phyloP scores from a whole-genome alignment of 106 monocot genomes.

The Platanthera zijinensis region DNA sequence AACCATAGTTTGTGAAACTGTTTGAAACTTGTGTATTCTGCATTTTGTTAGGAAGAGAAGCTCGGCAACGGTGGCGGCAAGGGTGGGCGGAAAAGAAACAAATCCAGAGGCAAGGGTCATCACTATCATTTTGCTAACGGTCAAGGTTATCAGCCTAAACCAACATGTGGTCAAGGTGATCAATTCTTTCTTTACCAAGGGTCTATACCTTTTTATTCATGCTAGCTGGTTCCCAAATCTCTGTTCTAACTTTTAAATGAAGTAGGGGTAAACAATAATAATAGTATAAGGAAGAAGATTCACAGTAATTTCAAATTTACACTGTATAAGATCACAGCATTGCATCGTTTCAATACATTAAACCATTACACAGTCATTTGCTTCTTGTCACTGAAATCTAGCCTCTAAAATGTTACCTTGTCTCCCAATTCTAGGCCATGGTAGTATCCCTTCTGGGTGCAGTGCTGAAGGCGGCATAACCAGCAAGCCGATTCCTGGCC shows the following conservation, averaged over 20 bases:
- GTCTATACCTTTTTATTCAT: background rate
- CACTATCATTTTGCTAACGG: constrained; percentile 20
- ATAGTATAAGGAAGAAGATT: too few relatives aligned
- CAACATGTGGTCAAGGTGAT: background rate
- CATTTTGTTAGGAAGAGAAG: constrained; percentile 23
- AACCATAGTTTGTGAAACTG: background rate
- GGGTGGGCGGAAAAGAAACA: constrained; percentile 19
- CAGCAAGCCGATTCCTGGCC: constrained; percentile 31
- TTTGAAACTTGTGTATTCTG: background rate
- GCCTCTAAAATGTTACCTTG: background rate
- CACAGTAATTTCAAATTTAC: too few relatives aligned
- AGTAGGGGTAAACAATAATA: too few relatives aligned
- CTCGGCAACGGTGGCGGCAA: constrained; percentile 19
- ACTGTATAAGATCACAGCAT: too few relatives aligned
- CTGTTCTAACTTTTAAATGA: background rate
- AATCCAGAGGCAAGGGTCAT: constrained; percentile 23
- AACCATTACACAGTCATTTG: too few relatives aligned
- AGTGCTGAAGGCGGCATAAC: background rate
- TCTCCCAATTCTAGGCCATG: constrained; percentile 14
- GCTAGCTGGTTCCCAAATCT: background rate
- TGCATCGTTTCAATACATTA: too few relatives aligned
- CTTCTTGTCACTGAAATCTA: background rate
- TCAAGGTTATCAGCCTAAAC: constrained; percentile 22
- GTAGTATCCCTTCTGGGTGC: background rate
- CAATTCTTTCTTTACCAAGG: background rate